Conservation (phyloP, 2,329 filamentous ascomycete genomes). For the Aspergillus versicolor region DNA sequence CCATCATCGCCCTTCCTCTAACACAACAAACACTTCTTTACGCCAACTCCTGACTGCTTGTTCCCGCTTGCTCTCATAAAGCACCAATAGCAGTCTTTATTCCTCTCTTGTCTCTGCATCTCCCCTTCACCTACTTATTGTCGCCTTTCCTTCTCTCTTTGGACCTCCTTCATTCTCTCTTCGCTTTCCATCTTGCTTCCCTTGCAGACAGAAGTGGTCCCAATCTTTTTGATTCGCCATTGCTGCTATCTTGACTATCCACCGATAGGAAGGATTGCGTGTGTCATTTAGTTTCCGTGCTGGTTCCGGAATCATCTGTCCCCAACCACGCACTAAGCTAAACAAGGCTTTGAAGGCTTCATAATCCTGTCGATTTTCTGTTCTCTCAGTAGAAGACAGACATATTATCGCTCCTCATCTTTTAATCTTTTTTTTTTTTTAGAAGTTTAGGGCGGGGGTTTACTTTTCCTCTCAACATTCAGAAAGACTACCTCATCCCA, state of each 20-base stretch:
- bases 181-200: background rate
- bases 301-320: background rate
- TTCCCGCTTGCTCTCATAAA: background rate
- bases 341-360: background rate
- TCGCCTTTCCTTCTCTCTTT: slow-evolving; percentile 11
- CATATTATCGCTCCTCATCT: slow-evolving; percentile 2
- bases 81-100: background rate
- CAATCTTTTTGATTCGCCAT: background rate
- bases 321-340: background rate
- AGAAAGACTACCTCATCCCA: background rate
- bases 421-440: too few relatives aligned
- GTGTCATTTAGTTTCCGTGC: slow-evolving; percentile 7
- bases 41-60: background rate
- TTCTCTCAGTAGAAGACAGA: background rate
- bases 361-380: background rate
- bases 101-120: slow-evolving; percentile 6
- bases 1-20: background rate
- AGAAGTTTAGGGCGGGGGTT: background rate
- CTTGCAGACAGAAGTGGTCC: background rate
- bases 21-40: background rate
- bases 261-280: slow-evolving; percentile 1
- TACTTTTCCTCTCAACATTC: background rate
- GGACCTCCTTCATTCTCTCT: slow-evolving; percentile 11
- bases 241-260: slow-evolving; percentile 2
- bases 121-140: background rate